Conservation (phyloP, 371 early-diverging fungal species). For the Apophysomyces ossiformis region DNA sequence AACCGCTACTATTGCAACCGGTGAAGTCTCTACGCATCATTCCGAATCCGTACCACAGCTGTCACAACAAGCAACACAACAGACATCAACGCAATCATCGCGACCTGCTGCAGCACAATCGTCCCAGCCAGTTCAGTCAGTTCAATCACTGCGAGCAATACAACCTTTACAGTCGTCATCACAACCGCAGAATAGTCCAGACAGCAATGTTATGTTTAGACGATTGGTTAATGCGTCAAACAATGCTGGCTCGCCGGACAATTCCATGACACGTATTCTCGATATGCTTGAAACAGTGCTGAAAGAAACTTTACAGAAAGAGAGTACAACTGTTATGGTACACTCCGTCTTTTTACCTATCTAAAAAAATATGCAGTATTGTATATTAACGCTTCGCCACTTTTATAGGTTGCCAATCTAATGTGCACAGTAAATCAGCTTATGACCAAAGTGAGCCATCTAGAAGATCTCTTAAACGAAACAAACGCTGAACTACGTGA, state of each 20-base stretch:
- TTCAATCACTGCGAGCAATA: no score
- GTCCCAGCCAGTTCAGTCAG: no score
- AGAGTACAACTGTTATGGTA: background rate
- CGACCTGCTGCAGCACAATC: no score
- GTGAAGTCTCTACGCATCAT: no score
- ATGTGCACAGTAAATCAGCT: background rate
- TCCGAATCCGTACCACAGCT: no score
- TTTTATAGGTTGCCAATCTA: background rate
- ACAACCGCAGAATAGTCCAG: no score
- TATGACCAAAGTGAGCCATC: background rate
- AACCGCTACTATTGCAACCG: background rate
- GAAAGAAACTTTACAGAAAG: background rate
- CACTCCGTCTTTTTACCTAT: background rate
- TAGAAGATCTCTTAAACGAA: background rate
- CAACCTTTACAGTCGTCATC: no score
- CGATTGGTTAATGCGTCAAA: background rate
- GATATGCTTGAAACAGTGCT: background rate
- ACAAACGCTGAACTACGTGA: background rate
- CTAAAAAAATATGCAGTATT: no score
- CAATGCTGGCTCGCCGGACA: background rate
- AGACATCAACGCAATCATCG: no score
- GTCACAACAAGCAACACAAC: no score
- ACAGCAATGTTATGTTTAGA: no score
- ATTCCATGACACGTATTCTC: background rate
- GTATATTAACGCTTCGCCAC: background rate